phyloP scores from a whole-genome alignment of 306 rosid species.

The Benincasa hispida region DNA sequence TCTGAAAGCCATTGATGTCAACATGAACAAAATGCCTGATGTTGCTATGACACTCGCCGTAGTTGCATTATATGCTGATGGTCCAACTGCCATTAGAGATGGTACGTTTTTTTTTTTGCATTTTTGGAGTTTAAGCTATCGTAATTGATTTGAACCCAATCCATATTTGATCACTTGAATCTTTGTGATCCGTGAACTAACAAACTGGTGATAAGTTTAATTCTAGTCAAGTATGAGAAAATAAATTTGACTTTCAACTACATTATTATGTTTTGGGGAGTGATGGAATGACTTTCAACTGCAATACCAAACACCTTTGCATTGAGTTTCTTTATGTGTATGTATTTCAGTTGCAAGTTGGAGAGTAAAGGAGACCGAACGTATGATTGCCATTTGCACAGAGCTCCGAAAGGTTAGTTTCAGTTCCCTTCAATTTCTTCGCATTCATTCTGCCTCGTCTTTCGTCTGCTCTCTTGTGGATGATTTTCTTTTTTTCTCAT shows the following conservation, averaged over 20 bases:
- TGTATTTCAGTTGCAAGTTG: constrained; percentile 84
- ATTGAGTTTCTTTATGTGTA: not conserved
- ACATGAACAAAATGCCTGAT: constrained; percentile 99
- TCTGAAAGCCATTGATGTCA: constrained; percentile 72
- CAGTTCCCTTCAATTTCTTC: not conserved
- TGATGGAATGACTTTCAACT: not conserved
- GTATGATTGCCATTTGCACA: constrained; percentile 98
- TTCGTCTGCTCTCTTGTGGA: not conserved
- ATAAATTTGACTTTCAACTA: not conserved
- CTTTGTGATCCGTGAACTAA: not conserved
- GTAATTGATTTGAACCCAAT: not conserved
- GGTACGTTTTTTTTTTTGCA: constrained; percentile 32
- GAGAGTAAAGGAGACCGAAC: constrained; percentile 98
- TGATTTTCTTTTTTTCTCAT: not conserved
- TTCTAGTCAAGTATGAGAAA: not conserved
- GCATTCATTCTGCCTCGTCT: not conserved
- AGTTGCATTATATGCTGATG: constrained; percentile 84
- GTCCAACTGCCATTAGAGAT: constrained; percentile 82
- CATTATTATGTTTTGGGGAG: not conserved
- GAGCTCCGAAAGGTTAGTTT: constrained; percentile 81
- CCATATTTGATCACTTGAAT: not conserved
- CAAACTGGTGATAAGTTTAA: not conserved
- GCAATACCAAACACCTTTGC: not conserved
- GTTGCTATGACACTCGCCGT: constrained; percentile 99
- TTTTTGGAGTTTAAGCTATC: not conserved